Conservation (phyloP, 257 asterid genomes). For the Plantago major region DNA sequence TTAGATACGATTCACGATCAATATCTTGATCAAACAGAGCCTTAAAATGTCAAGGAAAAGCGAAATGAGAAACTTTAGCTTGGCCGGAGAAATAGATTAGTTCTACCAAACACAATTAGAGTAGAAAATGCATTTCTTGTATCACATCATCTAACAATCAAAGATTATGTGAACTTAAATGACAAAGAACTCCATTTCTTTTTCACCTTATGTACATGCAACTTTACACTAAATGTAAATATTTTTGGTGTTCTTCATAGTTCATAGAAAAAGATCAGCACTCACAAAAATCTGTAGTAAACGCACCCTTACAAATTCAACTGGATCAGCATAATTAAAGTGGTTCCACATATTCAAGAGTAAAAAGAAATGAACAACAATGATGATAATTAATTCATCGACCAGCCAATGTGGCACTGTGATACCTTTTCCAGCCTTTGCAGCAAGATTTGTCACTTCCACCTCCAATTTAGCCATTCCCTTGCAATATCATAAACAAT, state of each 20-base stretch:
- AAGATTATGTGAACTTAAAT: not conserved
- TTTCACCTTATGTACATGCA: too few species aligned
- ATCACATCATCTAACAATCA: not conserved
- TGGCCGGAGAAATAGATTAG: too few species aligned
- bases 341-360: constrained; percentile 9
- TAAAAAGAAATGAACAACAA: constrained; percentile 7
- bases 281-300: constrained; percentile 9
- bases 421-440: constrained; percentile 99
- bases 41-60: too few species aligned
- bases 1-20: too few species aligned
- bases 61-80: too few species aligned
- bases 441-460: constrained; percentile 98
- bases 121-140: constrained; percentile 5
- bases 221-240: not conserved
- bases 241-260: too few species aligned
- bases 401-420: constrained; percentile 16
- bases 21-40: too few species aligned
- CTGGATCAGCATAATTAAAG: constrained; percentile 10
- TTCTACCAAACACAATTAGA: too few species aligned
- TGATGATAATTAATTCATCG: constrained; percentile 5
- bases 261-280: not conserved
- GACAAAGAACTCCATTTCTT: constrained; percentile 8
- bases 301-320: constrained; percentile 17
- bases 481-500: constrained; percentile 31
- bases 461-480: constrained; percentile 93